Percentiles rank a stretch among this genome's conserved stretches.
Evolutionary conservation across 176 grass and related monocot genomes (phyloP).

Genomic region (Chloris gayana): DNA sequence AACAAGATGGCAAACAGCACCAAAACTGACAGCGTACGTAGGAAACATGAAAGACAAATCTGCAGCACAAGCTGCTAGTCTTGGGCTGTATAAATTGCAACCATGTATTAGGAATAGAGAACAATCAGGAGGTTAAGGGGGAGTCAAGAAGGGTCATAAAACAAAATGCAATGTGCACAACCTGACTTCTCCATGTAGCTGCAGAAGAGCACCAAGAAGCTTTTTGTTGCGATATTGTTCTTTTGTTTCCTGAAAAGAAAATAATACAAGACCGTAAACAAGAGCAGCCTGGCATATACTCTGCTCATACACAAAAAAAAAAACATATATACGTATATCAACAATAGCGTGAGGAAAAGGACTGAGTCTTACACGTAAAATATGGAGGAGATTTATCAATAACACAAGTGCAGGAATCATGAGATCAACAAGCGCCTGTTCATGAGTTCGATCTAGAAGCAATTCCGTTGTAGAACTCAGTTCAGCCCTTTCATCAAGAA

Average conservation of each 20-base stretch:
- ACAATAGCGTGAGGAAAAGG: not conserved
- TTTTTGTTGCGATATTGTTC: slow-evolving; percentile 98
- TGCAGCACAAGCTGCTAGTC: slow-evolving; percentile 84
- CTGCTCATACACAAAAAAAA: slow-evolving; percentile 17
- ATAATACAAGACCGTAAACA: slow-evolving; percentile 10
- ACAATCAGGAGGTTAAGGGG: not conserved
- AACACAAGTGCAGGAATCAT: slow-evolving; percentile 96
- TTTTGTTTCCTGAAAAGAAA: slow-evolving; percentile 71
- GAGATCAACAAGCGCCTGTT: slow-evolving; percentile 86
- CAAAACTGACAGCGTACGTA: slow-evolving; percentile 69
- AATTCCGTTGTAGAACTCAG: slow-evolving; percentile 91
- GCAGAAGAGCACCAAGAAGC: slow-evolving; percentile 85
- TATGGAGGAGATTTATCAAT: slow-evolving; percentile 84
- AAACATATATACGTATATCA: slow-evolving; percentile 21
- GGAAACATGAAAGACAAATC: slow-evolving; percentile 86
- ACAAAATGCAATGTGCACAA: slow-evolving; percentile 47
- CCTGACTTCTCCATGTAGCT: slow-evolving; percentile 92
- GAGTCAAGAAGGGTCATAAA: not conserved
- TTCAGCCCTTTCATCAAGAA: slow-evolving; percentile 96
- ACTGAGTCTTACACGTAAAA: slow-evolving; percentile 69
- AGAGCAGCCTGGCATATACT: slow-evolving; percentile 15
- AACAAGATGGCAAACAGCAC: slow-evolving; percentile 94
- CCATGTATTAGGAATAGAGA: slow-evolving; percentile 18
- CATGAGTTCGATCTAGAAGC: slow-evolving; percentile 88
- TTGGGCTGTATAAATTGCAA: slow-evolving; percentile 60